Percentiles rank a stretch among this genome's conserved stretches.
Evolutionary conservation across 2,329 filamentous ascomycete genomes (phyloP).

Genomic region (Fusarium sp.): DNA sequence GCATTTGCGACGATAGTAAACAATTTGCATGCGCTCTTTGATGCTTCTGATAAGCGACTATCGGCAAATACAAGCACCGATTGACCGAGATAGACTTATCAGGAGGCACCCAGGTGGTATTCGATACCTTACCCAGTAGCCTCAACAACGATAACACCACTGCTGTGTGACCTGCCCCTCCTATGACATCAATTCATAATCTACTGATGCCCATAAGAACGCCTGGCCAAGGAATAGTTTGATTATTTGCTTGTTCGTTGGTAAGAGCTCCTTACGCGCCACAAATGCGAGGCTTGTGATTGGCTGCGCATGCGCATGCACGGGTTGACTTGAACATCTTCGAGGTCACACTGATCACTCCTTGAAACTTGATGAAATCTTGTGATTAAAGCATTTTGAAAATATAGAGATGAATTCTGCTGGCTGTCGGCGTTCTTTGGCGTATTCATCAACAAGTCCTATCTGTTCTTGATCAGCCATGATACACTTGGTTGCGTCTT

Average conservation of each 20-base stretch:
- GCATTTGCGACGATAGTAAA: background rate
- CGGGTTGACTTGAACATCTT: background rate
- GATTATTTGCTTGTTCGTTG: background rate
- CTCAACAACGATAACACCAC: background rate
- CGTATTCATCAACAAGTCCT: background rate
- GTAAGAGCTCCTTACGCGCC: background rate
- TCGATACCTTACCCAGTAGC: background rate
- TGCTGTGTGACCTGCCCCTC: background rate
- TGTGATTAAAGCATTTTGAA: background rate
- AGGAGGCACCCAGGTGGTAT: background rate
- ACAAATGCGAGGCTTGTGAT: background rate
- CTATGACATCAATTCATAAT: background rate
- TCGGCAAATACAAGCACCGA: constrained; percentile 22
- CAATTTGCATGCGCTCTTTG: constrained; percentile 15
- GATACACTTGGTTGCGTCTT: background rate
- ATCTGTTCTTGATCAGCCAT: background rate
- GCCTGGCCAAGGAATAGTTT: background rate
- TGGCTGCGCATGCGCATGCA: background rate
- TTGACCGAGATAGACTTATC: background rate
- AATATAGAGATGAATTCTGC: background rate
- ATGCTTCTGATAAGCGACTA: constrained; percentile 7
- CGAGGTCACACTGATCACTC: background rate
- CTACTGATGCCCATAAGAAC: background rate
- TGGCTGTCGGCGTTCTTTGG: background rate
- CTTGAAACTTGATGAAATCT: background rate